Base-by-base conservation (phyloP, 805 yeast genomes). In the Wickerhamiella sergipiensis region DNA sequence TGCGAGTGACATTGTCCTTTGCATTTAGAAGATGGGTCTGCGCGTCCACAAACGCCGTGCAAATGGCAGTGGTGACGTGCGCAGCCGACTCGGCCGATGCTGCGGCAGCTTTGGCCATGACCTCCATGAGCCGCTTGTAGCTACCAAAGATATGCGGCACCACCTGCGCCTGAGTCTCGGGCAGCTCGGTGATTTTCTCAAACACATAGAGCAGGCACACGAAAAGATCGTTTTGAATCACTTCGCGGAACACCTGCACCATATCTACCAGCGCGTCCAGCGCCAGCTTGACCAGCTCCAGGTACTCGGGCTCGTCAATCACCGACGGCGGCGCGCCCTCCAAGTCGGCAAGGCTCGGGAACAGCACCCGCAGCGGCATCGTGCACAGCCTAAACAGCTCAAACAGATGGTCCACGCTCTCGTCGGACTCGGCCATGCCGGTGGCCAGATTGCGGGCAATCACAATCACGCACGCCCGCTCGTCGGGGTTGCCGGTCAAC, bases 381-480 rank as follows among this genome's bases (percentile, higher is more conserved):
- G 84, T 71, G 17, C 78, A 75, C 6, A 88, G 74, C 55, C 95
- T 72, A 47, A 88, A 66, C 23, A 89, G 69, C 61, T 90, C 97
- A 64, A 90, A 86, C 44, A 87, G 67, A 59, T 85, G 86, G 58
- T 86, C 95, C 50, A 85, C 81, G 48, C 80, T 81, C 26, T 70
- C 72, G 9, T 74, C 78, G 24, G 50, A 57, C 50, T 53, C 68
- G 24, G 73, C 68, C 57, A 73, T 74, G 17, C 72, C 66, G 39
- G 71, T 62, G 49, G 82, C 80, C 23, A 83, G 68, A 47, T 73
- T 75, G 26, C 75, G 67, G 17, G 82, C 78, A 24, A 85, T 75
- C n/a, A 78, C 79, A 26, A 80, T 66, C 8, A 81, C 61, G 0
- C 70, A 60, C 1, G 62, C 47, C 46, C 76, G 78, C 53, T 80